Conservation (phyloP, 2,329 filamentous ascomycete species). For the Catunica adiposa region DNA sequence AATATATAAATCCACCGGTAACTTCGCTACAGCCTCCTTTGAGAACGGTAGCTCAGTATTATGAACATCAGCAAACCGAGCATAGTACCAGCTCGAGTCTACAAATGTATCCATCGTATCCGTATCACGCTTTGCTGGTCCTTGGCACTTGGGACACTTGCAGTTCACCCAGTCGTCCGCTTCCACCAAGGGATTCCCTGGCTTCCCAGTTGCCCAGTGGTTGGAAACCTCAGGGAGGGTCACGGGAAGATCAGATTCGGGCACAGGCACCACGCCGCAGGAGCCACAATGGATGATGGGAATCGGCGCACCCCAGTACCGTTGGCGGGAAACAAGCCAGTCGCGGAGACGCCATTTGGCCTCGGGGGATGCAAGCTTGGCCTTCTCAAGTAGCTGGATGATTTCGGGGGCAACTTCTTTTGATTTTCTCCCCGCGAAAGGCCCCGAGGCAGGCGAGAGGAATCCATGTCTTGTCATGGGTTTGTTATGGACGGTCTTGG, state of each 20-base stretch:
- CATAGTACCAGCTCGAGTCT: constrained; percentile 87
- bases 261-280: constrained; percentile 68
- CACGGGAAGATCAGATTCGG: constrained; percentile 60
- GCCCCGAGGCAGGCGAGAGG: constrained; percentile 49
- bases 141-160: constrained; percentile 55
- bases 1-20: constrained; percentile 77
- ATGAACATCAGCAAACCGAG: constrained; percentile 58
- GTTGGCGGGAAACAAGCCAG: constrained; percentile 82
- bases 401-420: constrained; percentile 44
- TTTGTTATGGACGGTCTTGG: constrained; percentile 22
- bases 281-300: constrained; percentile 66
- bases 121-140: constrained; percentile 61
- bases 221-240: constrained; percentile 51
- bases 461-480: constrained; percentile 50
- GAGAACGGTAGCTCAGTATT: constrained; percentile 48
- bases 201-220: constrained; percentile 51
- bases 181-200: constrained; percentile 61
- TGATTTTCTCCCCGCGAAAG: constrained; percentile 47
- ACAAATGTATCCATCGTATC: constrained; percentile 97
- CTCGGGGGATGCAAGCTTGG: constrained; percentile 41
- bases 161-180: constrained; percentile 60
- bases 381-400: constrained; percentile 36
- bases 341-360: constrained; percentile 71
- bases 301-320: constrained; percentile 84
- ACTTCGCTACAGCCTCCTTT: constrained; percentile 34